Evolutionary conservation across 129 eudicot genomes (phyloP).

Genomic region (Kitagawia praeruptora): DNA sequence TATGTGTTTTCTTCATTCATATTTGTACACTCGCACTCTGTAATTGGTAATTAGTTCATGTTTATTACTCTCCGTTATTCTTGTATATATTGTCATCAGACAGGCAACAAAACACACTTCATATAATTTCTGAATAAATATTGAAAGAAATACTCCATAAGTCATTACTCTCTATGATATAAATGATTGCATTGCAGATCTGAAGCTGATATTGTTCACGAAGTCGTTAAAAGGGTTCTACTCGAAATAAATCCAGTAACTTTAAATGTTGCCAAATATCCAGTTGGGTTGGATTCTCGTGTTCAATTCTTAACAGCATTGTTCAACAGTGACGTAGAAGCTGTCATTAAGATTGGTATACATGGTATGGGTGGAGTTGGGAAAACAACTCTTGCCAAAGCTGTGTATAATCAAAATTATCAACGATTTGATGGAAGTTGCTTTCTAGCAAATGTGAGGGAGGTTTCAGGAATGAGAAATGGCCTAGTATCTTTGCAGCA

Average conservation of each 20-base stretch:
- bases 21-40: no score
- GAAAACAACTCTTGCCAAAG: conserved; percentile 1
- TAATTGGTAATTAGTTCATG: no score
- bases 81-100: neutral
- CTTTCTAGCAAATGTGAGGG: neutral
- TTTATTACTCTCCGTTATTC: neutral
- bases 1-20: no score
- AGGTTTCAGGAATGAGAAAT: neutral
- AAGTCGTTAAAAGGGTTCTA: neutral
- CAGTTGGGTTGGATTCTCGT: neutral
- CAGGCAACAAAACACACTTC: neutral
- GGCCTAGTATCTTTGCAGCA: neutral
- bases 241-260: neutral
- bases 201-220: neutral
- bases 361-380: conserved; percentile 1
- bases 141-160: neutral
- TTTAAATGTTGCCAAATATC: neutral
- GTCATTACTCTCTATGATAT: neutral
- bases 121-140: neutral
- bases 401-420: conserved; percentile 1
- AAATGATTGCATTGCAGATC: neutral
- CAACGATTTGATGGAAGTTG: neutral
- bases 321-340: neutral
- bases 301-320: neutral
- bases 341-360: neutral